Base-by-base conservation (phyloP, 2,329 filamentous ascomycete species). In the Pleoardoris graminearum region DNA sequence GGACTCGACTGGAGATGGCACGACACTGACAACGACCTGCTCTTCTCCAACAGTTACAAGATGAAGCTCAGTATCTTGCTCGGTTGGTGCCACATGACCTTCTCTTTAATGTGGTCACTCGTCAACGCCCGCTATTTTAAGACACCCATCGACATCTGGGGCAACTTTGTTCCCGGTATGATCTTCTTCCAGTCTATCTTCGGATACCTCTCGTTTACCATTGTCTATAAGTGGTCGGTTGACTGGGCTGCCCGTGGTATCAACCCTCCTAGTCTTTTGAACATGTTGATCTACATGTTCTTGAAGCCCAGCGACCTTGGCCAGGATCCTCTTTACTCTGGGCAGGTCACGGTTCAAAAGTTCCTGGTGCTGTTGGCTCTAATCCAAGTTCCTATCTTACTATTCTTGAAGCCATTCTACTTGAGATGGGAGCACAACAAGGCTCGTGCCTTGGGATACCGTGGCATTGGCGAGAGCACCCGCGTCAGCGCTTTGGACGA, bases 231-330 rank as follows among this genome's bases (percentile, higher is more conserved):
- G 78, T 99, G 95, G 94, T 88, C 84, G 8, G 82, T 96, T 32
- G 87, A 99, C 74, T 99, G 94, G 94, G 77, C 78, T 42, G 85
- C 80, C 10, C 82, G 81, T 36, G 85, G 80, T 35, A 72, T 82
- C 62, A 82, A 84, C 57, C 90, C 95, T 1, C 94, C 95, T 2
- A 91, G 91, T 67, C 81, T 99, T 54, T 79, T 99, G 57, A 99
- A 99, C 82, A 97, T 97, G 93, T 81, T 99, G 68, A 99, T 99
- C 69, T 97, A 97, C 83, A 99, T 99, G 95, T 99, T 99, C 80
- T 78, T 99, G 62, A 85, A 87, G 59, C 94, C 94, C 3, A 91
- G 91, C 46, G 89, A 75, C 0, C 77, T 88, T 22, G 87, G 89
- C 43, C 84, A 90, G 55, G 81, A 62, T 30, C 82, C 82, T 45